Conservation (phyloP, 73 alveolate species). For the Paramecium tetraurelia region DNA sequence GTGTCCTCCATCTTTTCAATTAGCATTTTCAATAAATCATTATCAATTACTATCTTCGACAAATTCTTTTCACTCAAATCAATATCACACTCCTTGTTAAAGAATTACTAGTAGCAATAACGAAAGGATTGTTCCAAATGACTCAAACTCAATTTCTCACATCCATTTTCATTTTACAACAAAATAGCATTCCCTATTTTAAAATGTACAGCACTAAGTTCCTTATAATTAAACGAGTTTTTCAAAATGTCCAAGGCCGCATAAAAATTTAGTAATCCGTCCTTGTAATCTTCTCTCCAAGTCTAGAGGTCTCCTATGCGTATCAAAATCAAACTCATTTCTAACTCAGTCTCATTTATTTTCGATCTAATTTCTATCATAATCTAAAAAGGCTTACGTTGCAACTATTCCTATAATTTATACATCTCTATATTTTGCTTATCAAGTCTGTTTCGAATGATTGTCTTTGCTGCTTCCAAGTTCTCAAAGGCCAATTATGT, state of each 20-base stretch:
- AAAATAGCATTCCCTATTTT: constrained; percentile 23
- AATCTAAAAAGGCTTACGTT: background rate
- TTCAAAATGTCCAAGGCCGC: background rate
- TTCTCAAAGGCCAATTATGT: constrained; percentile 33
- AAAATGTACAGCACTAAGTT: constrained; percentile 30
- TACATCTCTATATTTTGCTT: constrained; percentile 14
- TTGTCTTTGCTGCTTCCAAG: constrained; percentile 28
- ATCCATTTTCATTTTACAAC: constrained; percentile 1
- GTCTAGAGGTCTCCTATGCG: constrained; percentile 27
- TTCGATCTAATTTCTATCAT: background rate
- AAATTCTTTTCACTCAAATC: constrained; percentile 22
- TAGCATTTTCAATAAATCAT: background rate
- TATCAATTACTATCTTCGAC: background rate
- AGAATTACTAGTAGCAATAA: background rate
- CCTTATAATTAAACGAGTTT: constrained; percentile 3
- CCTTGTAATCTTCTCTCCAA: constrained; percentile 33
- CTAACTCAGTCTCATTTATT: background rate
- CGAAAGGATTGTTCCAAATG: background rate
- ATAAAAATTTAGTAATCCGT: background rate
- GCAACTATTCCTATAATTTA: background rate
- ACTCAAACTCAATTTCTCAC: background rate
- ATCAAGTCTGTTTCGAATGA: background rate
- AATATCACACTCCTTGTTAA: background rate
- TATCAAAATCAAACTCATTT: background rate
- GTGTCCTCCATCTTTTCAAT: constrained; percentile 27